Base-by-base conservation (phyloP, 2,329 filamentous ascomycete genomes). In the Dothiorella sarmentorum region DNA sequence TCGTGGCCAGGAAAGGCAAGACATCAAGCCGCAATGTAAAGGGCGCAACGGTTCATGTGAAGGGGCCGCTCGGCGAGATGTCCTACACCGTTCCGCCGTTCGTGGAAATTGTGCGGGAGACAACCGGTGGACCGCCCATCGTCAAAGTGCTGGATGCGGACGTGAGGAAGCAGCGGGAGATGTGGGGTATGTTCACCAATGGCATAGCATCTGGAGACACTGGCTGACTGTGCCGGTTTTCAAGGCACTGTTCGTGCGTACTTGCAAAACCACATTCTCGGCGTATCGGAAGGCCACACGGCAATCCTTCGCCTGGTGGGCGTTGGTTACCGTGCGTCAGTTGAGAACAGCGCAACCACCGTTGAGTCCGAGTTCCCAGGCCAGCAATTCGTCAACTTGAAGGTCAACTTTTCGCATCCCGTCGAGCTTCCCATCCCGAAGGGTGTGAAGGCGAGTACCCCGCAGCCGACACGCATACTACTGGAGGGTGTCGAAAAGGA, bases 391-490 rank as follows among this genome's bases (percentile, higher is more conserved):
- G 87, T 99, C 40, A 91, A 89, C 63, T 79, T 99, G 64, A 97
- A 97, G 81, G 89, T 99, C 58, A 94, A 94, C 60, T 99, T 91
- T 77, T 96, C 93, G 62, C 94, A 99, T 80, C 89, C 93, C 0
- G 90, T 99, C 64, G 93, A 99, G 76, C 80, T 97, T 70, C 86
- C 85, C 3, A 85, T 97, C 47, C 94, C 94, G 0, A 68, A 80
- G 65, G 91, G 92, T 24, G 86, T 99, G 43, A 91, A 84, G 70
- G 94, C 92, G 17, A 93, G 87, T 74, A 89, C 89, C 61, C 92
- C 94, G 35, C 88, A 95, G 74, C 91, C 93, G 40, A 99, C 94
- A 31, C 85, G 92, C 61, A 90, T 99, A 65, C 77, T 99, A 66
- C 78, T 99, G 37, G 91, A 99, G 78, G 91, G 94, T 7, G 82